Conservation (phyloP, 257 asterid genomes). For the Knoxia roxburghii region DNA sequence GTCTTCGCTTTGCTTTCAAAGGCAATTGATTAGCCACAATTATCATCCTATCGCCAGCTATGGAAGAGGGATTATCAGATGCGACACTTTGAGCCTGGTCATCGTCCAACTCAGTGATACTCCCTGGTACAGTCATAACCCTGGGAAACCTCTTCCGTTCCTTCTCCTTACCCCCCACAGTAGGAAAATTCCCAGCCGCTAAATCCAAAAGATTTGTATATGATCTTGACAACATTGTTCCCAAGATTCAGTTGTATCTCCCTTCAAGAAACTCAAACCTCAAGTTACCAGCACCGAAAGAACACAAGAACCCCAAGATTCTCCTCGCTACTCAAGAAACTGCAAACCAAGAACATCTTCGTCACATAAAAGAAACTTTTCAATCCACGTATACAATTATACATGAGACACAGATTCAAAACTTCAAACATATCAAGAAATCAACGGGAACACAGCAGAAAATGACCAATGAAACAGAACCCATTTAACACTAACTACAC, state of each 20-base stretch:
- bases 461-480: slow-evolving; percentile 31
- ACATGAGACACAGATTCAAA: slow-evolving; percentile 12
- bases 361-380: slow-evolving; percentile 8
- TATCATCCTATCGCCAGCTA: slow-evolving; percentile 74
- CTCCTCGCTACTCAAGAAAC: slow-evolving; percentile 28
- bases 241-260: slow-evolving; percentile 27
- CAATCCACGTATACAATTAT: not conserved
- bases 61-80: slow-evolving; percentile 69
- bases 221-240: slow-evolving; percentile 79
- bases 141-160: slow-evolving; percentile 62
- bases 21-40: slow-evolving; percentile 75
- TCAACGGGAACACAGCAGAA: slow-evolving; percentile 5
- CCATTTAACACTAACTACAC: slow-evolving; percentile 13
- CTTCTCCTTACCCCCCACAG: slow-evolving; percentile 69
- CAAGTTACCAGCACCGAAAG: slow-evolving; percentile 12
- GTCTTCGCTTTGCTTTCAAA: slow-evolving; percentile 64
- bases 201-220: slow-evolving; percentile 78
- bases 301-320: slow-evolving; percentile 20
- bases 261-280: slow-evolving; percentile 15
- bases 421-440: slow-evolving; percentile 14
- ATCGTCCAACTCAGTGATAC: slow-evolving; percentile 68
- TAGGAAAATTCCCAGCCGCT: slow-evolving; percentile 83
- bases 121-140: slow-evolving; percentile 88
- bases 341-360: slow-evolving; percentile 33
- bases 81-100: slow-evolving; percentile 66